Percentiles rank a stretch among this genome's conserved stretches.
Conservation (phyloP, 2,329 filamentous ascomycete genomes). For the Macrophomina pseudophaseolina region DNA sequence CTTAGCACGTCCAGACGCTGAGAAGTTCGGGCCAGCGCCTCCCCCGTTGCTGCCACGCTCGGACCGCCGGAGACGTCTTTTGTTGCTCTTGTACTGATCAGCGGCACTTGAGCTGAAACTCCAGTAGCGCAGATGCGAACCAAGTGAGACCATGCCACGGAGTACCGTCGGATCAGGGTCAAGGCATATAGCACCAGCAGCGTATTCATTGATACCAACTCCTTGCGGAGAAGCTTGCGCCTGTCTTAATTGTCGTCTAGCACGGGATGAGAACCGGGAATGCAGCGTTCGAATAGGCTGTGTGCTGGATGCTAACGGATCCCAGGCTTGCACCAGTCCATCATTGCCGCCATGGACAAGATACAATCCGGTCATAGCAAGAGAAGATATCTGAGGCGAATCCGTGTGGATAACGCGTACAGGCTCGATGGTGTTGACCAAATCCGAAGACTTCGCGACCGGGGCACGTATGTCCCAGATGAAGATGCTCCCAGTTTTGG, state of each 20-base stretch:
- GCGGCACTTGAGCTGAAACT: slow-evolving; percentile 83
- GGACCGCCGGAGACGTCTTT: slow-evolving; percentile 76
- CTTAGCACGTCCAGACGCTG: slow-evolving; percentile 68
- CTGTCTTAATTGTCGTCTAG: slow-evolving; percentile 74
- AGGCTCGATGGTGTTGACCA: slow-evolving; percentile 67
- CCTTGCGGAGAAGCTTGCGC: slow-evolving; percentile 70
- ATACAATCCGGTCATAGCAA: slow-evolving; percentile 84
- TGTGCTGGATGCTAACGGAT: slow-evolving; percentile 81
- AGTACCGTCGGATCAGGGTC: slow-evolving; percentile 87
- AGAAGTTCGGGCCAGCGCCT: slow-evolving; percentile 58
- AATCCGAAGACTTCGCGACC: slow-evolving; percentile 58
- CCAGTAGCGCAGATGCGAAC: slow-evolving; percentile 90
- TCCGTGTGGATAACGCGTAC: slow-evolving; percentile 87
- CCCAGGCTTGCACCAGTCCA: slow-evolving; percentile 94
- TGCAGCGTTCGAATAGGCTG: slow-evolving; percentile 86
- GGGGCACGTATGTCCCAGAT: slow-evolving; percentile 83
- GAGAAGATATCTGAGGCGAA: slow-evolving; percentile 81
- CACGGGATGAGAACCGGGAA: slow-evolving; percentile 79
- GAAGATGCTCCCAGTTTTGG: slow-evolving; percentile 74
- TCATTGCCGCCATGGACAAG: slow-evolving; percentile 93
- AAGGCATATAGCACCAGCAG: slow-evolving; percentile 81
- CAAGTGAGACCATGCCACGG: slow-evolving; percentile 84
- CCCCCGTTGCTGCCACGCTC: slow-evolving; percentile 66
- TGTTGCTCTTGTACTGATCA: slow-evolving; percentile 74
- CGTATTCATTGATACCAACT: slow-evolving; percentile 76